Conservation (phyloP, 176 grass and related monocot genomes). For the Cenchrus fungigraminus region DNA sequence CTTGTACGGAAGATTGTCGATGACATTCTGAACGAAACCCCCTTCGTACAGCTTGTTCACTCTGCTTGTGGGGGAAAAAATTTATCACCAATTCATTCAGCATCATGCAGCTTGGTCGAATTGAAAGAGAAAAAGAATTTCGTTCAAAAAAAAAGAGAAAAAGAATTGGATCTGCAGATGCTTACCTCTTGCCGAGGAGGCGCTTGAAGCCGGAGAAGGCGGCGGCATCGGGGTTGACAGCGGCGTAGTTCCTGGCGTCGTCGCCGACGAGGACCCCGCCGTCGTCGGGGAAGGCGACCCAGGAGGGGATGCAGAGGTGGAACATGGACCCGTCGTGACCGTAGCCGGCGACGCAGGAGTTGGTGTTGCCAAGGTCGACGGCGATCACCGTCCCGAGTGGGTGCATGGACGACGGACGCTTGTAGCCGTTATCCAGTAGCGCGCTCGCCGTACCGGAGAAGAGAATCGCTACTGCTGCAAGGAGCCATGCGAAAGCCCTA, state of each 20-base stretch:
- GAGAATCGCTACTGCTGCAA: too few relatives aligned
- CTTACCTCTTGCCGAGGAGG: background rate
- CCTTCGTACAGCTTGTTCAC: background rate
- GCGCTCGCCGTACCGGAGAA: too few relatives aligned
- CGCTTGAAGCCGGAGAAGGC: conserved; percentile 23
- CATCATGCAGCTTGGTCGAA: too few relatives aligned
- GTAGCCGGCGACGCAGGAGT: conserved; percentile 23
- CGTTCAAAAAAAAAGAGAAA: too few relatives aligned
- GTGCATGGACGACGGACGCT: background rate
- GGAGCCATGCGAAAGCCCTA: too few relatives aligned
- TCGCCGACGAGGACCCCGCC: conserved; percentile 17
- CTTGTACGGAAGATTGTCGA: background rate
- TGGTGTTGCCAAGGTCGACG: conserved; percentile 33
- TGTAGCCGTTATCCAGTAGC: too few relatives aligned
- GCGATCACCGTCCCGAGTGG: background rate
- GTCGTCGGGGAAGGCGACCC: background rate
- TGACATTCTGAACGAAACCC: background rate
- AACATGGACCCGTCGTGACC: background rate
- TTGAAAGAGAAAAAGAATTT: too few relatives aligned
- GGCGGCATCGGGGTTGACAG: background rate
- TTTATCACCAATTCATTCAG: too few relatives aligned
- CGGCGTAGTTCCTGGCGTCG: conserved; percentile 22
- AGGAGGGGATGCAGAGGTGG: conserved; percentile 28
- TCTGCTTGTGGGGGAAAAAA: too few relatives aligned
- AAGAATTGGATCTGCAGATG: background rate